Evolutionary conservation across 78 protist species (phyloP), one percentile per base, ranked within the genome.

Genomic region (Planoprotostelium fungivorum): DNA sequence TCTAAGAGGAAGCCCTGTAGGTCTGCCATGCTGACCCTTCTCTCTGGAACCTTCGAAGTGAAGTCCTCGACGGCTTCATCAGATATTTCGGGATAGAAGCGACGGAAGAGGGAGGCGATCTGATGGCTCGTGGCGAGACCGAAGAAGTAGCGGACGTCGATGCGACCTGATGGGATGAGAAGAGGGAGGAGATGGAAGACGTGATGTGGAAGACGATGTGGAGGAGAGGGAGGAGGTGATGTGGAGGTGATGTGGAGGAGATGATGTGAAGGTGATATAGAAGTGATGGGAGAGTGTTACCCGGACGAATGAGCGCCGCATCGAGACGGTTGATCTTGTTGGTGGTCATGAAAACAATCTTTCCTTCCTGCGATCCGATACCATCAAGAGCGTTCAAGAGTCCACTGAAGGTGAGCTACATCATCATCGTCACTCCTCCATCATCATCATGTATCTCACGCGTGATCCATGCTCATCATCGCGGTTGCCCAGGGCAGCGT

Each of bases 371-470:
- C 1, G 99, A 90, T 29, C 96, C 97, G 36, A 97, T 98, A 37
- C 99, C 99, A 38, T 98, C 99, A 31, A 98, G 85, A 31, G 98
- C 94, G 93, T 98, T 98, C 84, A 98, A 94, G n/a, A 98, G 92
- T 36, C 99, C 99, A 0, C 94, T 83, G 91, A 97, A 91, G 29
- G 99, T 95, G 5, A 97, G 90, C 29, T 85, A 23, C 5, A 51
- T 51, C 73, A 51, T 16, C 31, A 16, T 51, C 31, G 73, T 51
- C 5, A 51, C 5, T 51, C 16, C 16, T 16, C 5, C 73, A 25
- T 5, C 5, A 51, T 25, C 5, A 25, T 51, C 73, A 16, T 5
- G 16, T 25, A 51, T 5, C 73, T 16, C 73, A 51, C 73, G 31
- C 73, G 5, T 51, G 73, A 51, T 16, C 73, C 73, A 51, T 51